These are phyloP conservation scores for Saccharomycopsis javanensis DNA, from an alignment of 805 yeast species.

Conservation along the genomic window DNA sequence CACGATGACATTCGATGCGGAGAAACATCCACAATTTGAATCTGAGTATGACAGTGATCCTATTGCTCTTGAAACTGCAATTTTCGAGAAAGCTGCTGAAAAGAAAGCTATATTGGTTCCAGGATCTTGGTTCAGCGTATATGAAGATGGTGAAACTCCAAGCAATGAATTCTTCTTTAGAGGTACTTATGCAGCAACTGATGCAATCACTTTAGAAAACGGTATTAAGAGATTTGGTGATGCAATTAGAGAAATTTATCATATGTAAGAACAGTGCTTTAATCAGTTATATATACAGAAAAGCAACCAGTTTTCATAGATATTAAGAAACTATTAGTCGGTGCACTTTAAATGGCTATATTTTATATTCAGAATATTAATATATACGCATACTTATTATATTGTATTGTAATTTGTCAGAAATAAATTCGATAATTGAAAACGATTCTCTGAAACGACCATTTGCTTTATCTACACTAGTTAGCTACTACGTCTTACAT, in stretches of 20 bases:
- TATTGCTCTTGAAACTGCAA: slow-evolving; percentile 22
- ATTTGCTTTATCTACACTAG: too few relatives aligned
- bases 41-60: slow-evolving; percentile 7
- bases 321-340: not conserved
- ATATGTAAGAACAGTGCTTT: not conserved
- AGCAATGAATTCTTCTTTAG: slow-evolving; percentile 33
- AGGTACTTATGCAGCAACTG: slow-evolving; percentile 42
- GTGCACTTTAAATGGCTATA: too few relatives aligned
- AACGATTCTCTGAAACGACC: too few relatives aligned
- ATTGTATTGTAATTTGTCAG: too few relatives aligned
- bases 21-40: slow-evolving; percentile 51
- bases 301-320: too few relatives aligned
- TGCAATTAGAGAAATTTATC: slow-evolving; percentile 24
- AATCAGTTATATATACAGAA: too few relatives aligned
- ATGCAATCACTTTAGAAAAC: slow-evolving; percentile 31
- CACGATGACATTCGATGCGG: slow-evolving; percentile 47
- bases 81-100: slow-evolving; percentile 23
- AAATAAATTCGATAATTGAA: too few relatives aligned
- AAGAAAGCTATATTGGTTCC: slow-evolving; percentile 26
- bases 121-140: slow-evolving; percentile 29
- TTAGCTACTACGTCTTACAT: too few relatives aligned
- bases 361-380: too few relatives aligned
- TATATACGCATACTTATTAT: too few relatives aligned
- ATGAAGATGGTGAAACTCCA: slow-evolving; percentile 13
- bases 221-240: slow-evolving; percentile 36